These are phyloP conservation scores for Russula brevipes DNA, from an alignment of 768 basidiomycete species.

Conservation along the genomic window DNA sequence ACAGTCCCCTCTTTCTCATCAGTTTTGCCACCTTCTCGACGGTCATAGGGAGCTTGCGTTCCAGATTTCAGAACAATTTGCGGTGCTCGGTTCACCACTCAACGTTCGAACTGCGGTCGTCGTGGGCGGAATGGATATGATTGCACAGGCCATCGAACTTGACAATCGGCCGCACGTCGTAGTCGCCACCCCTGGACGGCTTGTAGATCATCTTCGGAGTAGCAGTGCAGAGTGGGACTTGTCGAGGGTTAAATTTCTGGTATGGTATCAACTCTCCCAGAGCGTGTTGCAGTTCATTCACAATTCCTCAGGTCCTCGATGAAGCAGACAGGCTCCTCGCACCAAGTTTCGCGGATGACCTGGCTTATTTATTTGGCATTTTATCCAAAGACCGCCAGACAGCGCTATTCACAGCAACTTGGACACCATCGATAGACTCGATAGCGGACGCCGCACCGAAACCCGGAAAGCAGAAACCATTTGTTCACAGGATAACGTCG, in stretches of 20 bases:
- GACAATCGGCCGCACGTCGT: conserved; percentile 84
- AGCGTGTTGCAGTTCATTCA: background rate
- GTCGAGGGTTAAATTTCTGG: conserved; percentile 79
- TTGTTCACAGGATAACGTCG: conserved; percentile 74
- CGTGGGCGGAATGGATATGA: conserved; percentile 99
- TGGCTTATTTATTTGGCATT: conserved; percentile 67
- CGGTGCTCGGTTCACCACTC: conserved; percentile 77
- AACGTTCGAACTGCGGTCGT: conserved; percentile 82
- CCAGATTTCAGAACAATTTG: conserved; percentile 95
- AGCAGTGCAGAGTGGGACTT: conserved; percentile 77
- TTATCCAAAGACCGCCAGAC: conserved; percentile 90
- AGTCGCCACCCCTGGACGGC: conserved; percentile 91
- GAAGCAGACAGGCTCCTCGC: conserved; percentile 94
- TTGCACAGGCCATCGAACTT: conserved; percentile 85
- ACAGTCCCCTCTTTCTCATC: conserved; percentile 8
- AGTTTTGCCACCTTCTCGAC: background rate
- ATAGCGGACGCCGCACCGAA: conserved; percentile 67
- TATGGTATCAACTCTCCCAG: conserved; percentile 33
- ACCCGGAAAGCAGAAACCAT: conserved; percentile 80
- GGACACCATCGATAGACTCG: conserved; percentile 80
- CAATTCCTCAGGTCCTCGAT: conserved; percentile 67
- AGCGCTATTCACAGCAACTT: conserved; percentile 92
- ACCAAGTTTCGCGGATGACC: conserved; percentile 81
- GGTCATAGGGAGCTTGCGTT: conserved; percentile 85
- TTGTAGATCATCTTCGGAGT: conserved; percentile 85